A percentile compares a stretch with the other conserved stretches of the same genome.
Conservation (phyloP, 1,284 basidiomycete species). For the Somion occarium region DNA sequence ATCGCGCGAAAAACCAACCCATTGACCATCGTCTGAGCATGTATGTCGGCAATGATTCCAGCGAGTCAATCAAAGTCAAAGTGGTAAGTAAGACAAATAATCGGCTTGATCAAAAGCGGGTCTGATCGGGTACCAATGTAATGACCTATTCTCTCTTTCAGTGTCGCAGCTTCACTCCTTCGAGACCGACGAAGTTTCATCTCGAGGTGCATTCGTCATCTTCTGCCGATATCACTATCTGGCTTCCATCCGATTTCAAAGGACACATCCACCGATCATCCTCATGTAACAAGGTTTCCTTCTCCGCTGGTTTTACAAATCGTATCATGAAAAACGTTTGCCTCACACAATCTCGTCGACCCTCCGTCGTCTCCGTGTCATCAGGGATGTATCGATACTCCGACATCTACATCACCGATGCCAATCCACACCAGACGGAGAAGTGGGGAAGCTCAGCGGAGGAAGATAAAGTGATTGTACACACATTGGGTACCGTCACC, state of each 20-base stretch:
- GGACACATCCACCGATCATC: constrained; percentile 55
- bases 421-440: constrained; percentile 14
- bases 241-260: constrained; percentile 72
- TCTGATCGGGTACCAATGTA: neutral
- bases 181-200: constrained; percentile 48
- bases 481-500: constrained; percentile 51
- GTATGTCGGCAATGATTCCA: constrained; percentile 48
- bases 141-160: constrained; percentile 21
- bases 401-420: constrained; percentile 29
- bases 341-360: constrained; percentile 42
- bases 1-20: constrained; percentile 67
- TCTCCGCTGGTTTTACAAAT: constrained; percentile 70
- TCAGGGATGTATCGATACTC: constrained; percentile 20
- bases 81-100: constrained; percentile 50
- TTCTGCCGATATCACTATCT: constrained; percentile 61
- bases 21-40: constrained; percentile 64
- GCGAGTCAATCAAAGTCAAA: constrained; percentile 57
- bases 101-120: neutral
- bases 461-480: constrained; percentile 56
- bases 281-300: constrained; percentile 39
- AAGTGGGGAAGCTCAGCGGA: constrained; percentile 23
- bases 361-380: constrained; percentile 22
- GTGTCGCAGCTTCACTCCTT: constrained; percentile 62
- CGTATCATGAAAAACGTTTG: constrained; percentile 57
- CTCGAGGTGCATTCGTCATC: constrained; percentile 53